A percentile compares a stretch with the other conserved stretches of the same genome.
These are phyloP conservation scores for Botryotinia convoluta DNA, from an alignment of 2,329 filamentous ascomycete species.

Conservation along the genomic window DNA sequence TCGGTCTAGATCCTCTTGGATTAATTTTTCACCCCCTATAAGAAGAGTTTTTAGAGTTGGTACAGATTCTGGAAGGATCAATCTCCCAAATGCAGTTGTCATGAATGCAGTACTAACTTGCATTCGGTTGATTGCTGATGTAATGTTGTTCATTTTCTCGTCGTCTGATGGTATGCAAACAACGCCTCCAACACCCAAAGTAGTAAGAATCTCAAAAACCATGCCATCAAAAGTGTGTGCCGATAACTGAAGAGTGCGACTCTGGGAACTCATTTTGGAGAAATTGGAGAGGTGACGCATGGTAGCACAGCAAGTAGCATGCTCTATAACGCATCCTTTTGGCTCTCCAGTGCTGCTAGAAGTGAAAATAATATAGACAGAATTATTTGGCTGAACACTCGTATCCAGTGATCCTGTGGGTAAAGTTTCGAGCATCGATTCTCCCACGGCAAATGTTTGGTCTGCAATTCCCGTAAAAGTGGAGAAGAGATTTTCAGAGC, in stretches of 20 bases:
- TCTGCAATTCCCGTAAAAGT: not conserved
- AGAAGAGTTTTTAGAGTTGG: constrained; percentile 68
- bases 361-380: constrained; percentile 28
- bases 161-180: constrained; percentile 31
- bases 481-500: constrained; percentile 16
- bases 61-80: constrained; percentile 80
- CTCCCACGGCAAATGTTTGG: constrained; percentile 3
- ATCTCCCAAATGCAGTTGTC: constrained; percentile 46
- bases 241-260: constrained; percentile 28
- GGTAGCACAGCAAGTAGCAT: constrained; percentile 22
- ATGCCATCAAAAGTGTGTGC: constrained; percentile 28
- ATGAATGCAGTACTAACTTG: constrained; percentile 26
- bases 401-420: not conserved
- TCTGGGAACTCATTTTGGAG: not conserved
- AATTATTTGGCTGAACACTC: not conserved
- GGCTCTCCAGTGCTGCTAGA: constrained; percentile 33
- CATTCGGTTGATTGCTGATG: constrained; percentile 24
- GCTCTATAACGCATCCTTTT: constrained; percentile 28
- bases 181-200: constrained; percentile 26
- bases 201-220: constrained; percentile 27
- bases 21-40: constrained; percentile 86
- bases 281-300: constrained; percentile 17
- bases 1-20: constrained; percentile 46
- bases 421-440: not conserved
- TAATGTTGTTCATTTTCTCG: constrained; percentile 25